Evolutionary conservation across 2,329 filamentous ascomycete genomes (phyloP).

Genomic region (Ophiosphaerella korrae): DNA sequence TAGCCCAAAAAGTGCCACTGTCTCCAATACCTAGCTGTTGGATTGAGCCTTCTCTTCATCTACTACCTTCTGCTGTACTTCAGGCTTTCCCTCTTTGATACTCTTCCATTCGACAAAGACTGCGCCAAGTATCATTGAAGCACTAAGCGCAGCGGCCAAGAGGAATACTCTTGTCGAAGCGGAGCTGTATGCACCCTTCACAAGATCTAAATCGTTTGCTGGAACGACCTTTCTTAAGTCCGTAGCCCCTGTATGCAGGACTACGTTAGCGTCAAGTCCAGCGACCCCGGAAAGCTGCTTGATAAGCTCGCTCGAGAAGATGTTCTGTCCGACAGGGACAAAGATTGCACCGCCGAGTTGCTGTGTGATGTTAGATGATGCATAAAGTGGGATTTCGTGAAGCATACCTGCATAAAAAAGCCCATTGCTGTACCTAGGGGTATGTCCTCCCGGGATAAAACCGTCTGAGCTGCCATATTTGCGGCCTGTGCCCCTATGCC

Average conservation of each 20-base stretch:
- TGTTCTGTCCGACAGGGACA: conserved; percentile 52
- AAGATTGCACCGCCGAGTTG: conserved; percentile 55
- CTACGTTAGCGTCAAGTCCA: conserved; percentile 19
- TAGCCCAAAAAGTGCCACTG: no score
- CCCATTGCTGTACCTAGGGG: conserved; percentile 42
- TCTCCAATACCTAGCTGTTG: not conserved
- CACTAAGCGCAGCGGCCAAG: conserved; percentile 61
- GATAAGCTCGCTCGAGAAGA: conserved; percentile 31
- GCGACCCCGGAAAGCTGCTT: conserved; percentile 25
- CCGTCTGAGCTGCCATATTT: conserved; percentile 48
- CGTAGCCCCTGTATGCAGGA: conserved; percentile 56
- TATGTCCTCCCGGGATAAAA: conserved; percentile 46
- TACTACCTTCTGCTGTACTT: not conserved
- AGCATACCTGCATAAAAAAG: conserved; percentile 44
- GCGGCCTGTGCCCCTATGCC: conserved; percentile 52
- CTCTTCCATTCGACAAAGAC: conserved; percentile 66
- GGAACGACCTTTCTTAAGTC: conserved; percentile 62
- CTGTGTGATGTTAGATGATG: conserved; percentile 15
- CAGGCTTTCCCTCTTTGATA: conserved; percentile 45
- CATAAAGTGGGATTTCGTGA: no score
- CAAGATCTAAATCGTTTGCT: conserved; percentile 53
- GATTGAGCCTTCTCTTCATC: not conserved
- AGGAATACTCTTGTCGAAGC: conserved; percentile 64
- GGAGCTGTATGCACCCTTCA: conserved; percentile 67
- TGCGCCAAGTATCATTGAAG: conserved; percentile 59